Base-by-base conservation (phyloP, 2,329 filamentous ascomycete genomes). In the Cladosporium sp. region DNA sequence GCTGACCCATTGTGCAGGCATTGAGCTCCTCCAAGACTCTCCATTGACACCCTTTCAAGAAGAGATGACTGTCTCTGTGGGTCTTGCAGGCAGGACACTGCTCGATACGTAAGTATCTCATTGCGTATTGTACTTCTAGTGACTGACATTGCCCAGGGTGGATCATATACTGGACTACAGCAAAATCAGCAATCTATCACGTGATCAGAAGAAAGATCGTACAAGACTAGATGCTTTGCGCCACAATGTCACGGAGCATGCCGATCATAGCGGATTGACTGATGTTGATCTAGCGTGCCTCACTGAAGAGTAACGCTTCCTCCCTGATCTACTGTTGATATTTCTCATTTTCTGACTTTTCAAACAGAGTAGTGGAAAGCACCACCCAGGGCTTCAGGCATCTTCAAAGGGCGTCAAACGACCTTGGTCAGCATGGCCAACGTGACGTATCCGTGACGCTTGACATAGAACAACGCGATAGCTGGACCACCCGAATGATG, bases 11-110 rank as follows among this genome's bases (percentile, higher is more conserved):
- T n/a, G n/a, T n/a, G n/a, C n/a, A n/a, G n/a, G 72, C n/a, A 66
- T 72, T 1, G 76, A 79, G 53, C 69, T 78, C 7, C 57, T 79
- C 3, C 67, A 70, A 4, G 73, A 74, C 3, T 77, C 70, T 1
- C 57, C 63, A 6, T 65, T 67, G 19, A 67, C 65, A 36, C 55
- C 62, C 1, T 63, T 70, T 29, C 67, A 77, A 43, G 56, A 60
- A 50, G 72, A 69, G 43, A 70, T 77, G 55, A 63, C 72, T 0
- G 68, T 68, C 7, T 77, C 74, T 53, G 66, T 78, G 12, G 69
- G 72, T 16, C 71, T 69, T 7, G 78, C 75, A 29, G 75, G 72
- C 0, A 62, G 69, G 16, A 78, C 75, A 3, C 57, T 78, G 9
- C 57, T 78, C 13, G 75, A 76, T 35, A 77, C 75, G 32, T 35